Base-by-base conservation (phyloP, 768 basidiomycete species). In the Agaricus subrufescens region DNA sequence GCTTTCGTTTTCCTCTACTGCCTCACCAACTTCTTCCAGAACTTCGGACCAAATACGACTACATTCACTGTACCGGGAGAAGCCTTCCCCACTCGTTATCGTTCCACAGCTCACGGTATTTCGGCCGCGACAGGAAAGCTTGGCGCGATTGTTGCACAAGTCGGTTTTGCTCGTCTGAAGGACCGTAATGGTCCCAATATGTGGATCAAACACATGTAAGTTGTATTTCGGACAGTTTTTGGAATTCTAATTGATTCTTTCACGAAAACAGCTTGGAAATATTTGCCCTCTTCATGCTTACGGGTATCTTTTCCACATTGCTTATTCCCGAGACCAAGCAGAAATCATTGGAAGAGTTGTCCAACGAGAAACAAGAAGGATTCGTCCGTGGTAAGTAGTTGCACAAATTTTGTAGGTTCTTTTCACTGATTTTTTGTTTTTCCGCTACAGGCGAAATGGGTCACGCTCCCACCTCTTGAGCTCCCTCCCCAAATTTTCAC, bases 1-100 rank as follows among this genome's bases (percentile, higher is more conserved):
- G 89, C 77, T 2, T 92, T 94, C 67, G 84, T 91, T 48, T 86
- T 88, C 73, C 79, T 91, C 27, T 94, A 93, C 74, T 89, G 89
- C 67, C 74, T 94, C n/a, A 81, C 89, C 63, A 87, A 89, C 67
- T 91, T 91, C 74, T 91, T 92, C 86, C 87, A 90, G 74, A 93
- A 93, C 72, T 93, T 91, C 59, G 91, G 89, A 1, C 88, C 86
- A 9, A 90, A 91, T 62, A 80, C 80, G 0, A 92, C 89, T 0
- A 91, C 90, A 0, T 93, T 94, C 68, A 57, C 92, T 53, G 73
- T 92, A 3, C 90, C 91, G 0, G 89, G 88, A 60, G 92, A 94
- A 67, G 80, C 75, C 26, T 94, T 91, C 82, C 91, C 91, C 1
- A 94, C 91, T 1, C 88, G 92, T 46, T 92, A 93, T 69, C 84